phyloP scores from a whole-genome alignment of 2,329 filamentous ascomycete genomes.

The Xenosphaeropsis pyriputrescens region DNA sequence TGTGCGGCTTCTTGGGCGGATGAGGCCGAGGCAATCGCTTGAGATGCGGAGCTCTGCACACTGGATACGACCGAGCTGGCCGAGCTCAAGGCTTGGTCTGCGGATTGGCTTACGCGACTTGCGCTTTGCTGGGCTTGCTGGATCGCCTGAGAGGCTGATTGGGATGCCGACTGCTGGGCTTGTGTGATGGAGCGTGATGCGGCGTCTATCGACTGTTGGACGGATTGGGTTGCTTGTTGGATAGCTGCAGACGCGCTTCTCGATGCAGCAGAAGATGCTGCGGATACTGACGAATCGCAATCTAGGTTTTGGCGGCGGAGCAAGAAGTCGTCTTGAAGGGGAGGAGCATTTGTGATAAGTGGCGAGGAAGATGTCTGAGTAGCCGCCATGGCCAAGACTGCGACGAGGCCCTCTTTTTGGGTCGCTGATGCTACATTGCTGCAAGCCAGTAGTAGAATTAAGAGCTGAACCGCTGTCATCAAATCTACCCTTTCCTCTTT shows the following conservation, averaged over 20 bases:
- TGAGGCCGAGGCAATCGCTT: not conserved
- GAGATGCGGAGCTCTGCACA: not conserved
- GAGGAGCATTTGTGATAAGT: too few species aligned
- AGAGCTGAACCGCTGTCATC: too few species aligned
- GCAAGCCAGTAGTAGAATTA: too few species aligned
- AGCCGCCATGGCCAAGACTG: too few species aligned
- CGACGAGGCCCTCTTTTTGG: too few species aligned
- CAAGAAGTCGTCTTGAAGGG: too few species aligned
- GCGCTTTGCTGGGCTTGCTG: slow-evolving; percentile 6
- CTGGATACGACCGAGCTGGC: not conserved
- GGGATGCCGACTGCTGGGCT: slow-evolving; percentile 1
- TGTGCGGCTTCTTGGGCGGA: slow-evolving; percentile 3
- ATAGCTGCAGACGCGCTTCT: slow-evolving; percentile 10
- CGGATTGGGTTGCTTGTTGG: slow-evolving; percentile 5
- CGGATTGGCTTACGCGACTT: not conserved
- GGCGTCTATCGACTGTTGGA: slow-evolving; percentile 2
- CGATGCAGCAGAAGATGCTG: slow-evolving; percentile 1
- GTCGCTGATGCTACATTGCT: too few species aligned
- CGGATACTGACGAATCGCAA: too few species aligned
- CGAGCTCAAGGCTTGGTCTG: not conserved
- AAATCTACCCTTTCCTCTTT: too few species aligned
- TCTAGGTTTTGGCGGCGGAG: too few species aligned
- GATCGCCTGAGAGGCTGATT: slow-evolving; percentile 8
- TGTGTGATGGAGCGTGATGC: slow-evolving; percentile 1
- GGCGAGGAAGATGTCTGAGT: too few species aligned